phyloP scores from a whole-genome alignment of 371 early-diverging fungal species.

The Zopfochytrium polystomum region DNA sequence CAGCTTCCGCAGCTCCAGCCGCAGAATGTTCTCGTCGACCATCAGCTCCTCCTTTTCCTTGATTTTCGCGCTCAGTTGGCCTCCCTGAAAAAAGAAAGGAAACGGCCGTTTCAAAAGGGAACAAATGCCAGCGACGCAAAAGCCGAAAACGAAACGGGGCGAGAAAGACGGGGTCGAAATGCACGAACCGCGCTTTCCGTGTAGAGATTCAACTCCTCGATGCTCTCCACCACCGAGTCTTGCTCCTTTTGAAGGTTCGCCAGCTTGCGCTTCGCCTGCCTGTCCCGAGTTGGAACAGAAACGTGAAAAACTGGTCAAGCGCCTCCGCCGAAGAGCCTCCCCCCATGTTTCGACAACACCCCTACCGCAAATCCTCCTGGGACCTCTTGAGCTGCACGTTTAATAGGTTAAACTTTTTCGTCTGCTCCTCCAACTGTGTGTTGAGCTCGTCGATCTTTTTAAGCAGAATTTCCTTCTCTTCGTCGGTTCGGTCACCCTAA shows the following conservation, averaged over 20 bases:
- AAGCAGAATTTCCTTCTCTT: constrained; percentile 49
- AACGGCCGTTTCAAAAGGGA: not conserved
- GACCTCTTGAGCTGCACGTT: constrained; percentile 50
- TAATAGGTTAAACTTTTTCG: constrained; percentile 36
- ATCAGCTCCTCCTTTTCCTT: constrained; percentile 59
- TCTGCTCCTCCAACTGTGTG: constrained; percentile 35
- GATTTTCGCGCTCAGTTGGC: constrained; percentile 46
- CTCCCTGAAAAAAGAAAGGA: constrained; percentile 22
- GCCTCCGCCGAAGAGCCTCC: too few relatives aligned
- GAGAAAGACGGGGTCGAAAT: not conserved
- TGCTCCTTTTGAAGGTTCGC: constrained; percentile 46
- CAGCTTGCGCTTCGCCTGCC: constrained; percentile 42
- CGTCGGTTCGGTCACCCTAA: constrained; percentile 55
- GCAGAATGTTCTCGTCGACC: constrained; percentile 55
- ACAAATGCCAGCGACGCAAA: too few relatives aligned
- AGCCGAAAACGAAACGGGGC: too few relatives aligned
- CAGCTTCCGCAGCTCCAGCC: constrained; percentile 54
- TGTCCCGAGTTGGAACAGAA: constrained; percentile 1
- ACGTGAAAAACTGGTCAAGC: not conserved
- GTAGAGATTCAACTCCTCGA: constrained; percentile 54
- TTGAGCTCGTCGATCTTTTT: constrained; percentile 45
- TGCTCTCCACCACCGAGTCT: constrained; percentile 34
- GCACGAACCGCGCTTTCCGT: constrained; percentile 46
- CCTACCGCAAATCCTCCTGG: constrained; percentile 51
- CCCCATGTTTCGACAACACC: too few relatives aligned